Conservation (phyloP, 192 early-diverging fungal genomes). For the Umbelopsis ramanniana region DNA sequence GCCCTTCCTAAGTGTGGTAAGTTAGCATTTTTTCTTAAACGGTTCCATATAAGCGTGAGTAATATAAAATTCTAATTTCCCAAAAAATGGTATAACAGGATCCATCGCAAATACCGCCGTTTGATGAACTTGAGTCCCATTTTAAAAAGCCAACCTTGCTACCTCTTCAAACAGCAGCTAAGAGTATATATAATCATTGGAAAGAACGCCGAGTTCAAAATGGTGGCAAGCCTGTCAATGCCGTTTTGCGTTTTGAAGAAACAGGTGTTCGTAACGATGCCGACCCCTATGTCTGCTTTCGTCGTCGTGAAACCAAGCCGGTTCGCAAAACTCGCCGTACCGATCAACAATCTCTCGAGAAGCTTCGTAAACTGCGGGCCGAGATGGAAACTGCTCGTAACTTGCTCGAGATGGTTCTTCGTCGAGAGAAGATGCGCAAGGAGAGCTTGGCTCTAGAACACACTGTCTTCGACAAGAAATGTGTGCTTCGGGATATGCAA, state of each 20-base stretch:
- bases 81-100: conserved; percentile 24
- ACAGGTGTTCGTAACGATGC: conserved; percentile 54
- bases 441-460: conserved; percentile 70
- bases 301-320: conserved; percentile 78
- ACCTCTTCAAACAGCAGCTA: conserved; percentile 6
- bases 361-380: conserved; percentile 66
- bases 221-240: conserved; percentile 25
- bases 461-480: conserved; percentile 39
- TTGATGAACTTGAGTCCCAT: conserved; percentile 19
- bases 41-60: no score
- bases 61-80: background rate
- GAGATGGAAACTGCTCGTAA: conserved; percentile 68
- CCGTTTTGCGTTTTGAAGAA: conserved; percentile 59
- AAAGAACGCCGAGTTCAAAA: conserved; percentile 27
- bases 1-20: conserved; percentile 35
- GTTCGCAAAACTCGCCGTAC: conserved; percentile 75
- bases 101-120: conserved; percentile 37
- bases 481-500: conserved; percentile 34
- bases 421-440: conserved; percentile 67
- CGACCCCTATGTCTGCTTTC: conserved; percentile 90
- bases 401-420: conserved; percentile 71
- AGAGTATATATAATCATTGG: conserved; percentile 35
- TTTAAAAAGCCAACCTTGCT: background rate
- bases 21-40: background rate
- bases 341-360: conserved; percentile 75